phyloP scores from a whole-genome alignment of 805 yeast genomes.

The Jamesozyma lodderae region DNA sequence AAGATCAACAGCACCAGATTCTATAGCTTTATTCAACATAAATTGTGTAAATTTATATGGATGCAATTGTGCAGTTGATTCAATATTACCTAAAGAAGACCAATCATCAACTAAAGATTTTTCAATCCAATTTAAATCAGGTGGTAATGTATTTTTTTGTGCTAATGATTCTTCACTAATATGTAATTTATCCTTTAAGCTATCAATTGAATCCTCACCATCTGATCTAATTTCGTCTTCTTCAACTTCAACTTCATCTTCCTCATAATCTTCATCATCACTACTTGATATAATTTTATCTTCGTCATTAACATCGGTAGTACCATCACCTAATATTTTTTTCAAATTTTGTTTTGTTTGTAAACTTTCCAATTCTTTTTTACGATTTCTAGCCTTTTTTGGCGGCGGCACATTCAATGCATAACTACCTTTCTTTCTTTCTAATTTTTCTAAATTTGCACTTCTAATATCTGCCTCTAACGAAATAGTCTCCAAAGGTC shows the following conservation, averaged over 20 bases:
- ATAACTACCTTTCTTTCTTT: not conserved
- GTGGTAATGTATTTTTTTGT: conserved; percentile 37
- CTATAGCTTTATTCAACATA: conserved; percentile 69
- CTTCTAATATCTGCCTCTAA: conserved; percentile 69
- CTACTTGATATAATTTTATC: too few relatives aligned
- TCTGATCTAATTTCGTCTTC: conserved; percentile 18
- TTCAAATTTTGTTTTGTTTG: not conserved
- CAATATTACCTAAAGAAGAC: conserved; percentile 73
- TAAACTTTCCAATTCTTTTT: too few relatives aligned
- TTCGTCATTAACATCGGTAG: too few relatives aligned
- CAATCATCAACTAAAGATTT: conserved; percentile 57
- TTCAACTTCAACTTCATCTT: conserved; percentile 9
- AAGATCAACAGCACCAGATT: conserved; percentile 73
- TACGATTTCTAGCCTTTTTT: not conserved
- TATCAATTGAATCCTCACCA: not conserved
- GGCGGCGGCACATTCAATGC: not conserved
- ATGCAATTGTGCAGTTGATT: conserved; percentile 92
- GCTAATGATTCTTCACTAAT: not conserved
- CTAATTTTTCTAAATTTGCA: conserved; percentile 6
- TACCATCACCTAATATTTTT: conserved; percentile 2
- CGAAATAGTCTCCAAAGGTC: conserved; percentile 77
- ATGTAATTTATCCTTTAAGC: not conserved
- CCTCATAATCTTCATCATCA: too few relatives aligned
- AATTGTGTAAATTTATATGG: conserved; percentile 90
- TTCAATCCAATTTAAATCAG: conserved; percentile 69